Evolutionary conservation across 768 basidiomycete genomes (phyloP).

Genomic region (Kwoniella heveanensis): DNA sequence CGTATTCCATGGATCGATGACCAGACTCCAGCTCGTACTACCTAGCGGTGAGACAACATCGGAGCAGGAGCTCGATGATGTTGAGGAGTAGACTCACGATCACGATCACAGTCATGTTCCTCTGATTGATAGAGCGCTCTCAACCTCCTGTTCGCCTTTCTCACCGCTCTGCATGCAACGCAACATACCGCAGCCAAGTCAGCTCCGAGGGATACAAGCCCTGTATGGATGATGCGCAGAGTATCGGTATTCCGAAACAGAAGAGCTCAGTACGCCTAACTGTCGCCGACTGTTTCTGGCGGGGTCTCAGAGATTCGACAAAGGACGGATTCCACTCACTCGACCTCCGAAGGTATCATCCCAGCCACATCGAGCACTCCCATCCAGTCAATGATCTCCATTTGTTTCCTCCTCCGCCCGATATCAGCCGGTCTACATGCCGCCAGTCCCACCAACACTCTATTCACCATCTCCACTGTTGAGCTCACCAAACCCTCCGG

Average conservation of each 20-base stretch:
- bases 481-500: conserved; percentile 16
- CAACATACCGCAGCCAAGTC: background rate
- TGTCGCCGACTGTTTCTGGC: too few species aligned
- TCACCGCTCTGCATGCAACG: conserved; percentile 7
- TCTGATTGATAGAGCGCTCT: conserved; percentile 15
- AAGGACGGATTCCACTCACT: too few species aligned
- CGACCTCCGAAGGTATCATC: conserved; percentile 2
- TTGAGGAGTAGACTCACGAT: conserved; percentile 14
- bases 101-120: conserved; percentile 17
- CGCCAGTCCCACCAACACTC: conserved; percentile 17
- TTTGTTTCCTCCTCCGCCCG: conserved; percentile 5
- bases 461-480: conserved; percentile 14
- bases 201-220: too few species aligned
- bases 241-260: too few species aligned
- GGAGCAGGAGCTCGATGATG: background rate
- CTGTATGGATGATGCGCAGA: too few species aligned
- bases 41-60: too few species aligned
- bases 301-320: too few species aligned
- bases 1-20: too few species aligned
- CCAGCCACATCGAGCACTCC: conserved; percentile 12
- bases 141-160: conserved; percentile 6
- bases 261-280: too few species aligned
- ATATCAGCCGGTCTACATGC: conserved; percentile 11
- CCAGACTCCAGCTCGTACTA: too few species aligned
- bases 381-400: conserved; percentile 13